Base-by-base conservation (phyloP, 441 rosid species). In the Brassica balearica region DNA sequence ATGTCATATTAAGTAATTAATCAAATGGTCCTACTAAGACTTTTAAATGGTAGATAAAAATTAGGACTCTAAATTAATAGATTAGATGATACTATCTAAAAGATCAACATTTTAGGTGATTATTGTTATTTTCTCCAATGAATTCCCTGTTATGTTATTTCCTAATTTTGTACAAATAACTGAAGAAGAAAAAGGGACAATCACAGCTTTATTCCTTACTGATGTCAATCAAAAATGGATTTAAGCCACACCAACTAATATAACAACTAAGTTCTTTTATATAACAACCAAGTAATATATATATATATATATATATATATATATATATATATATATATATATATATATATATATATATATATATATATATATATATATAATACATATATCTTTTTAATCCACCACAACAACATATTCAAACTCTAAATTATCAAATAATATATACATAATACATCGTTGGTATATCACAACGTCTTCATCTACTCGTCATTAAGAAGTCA, bases 401-500 rank as follows among this genome's bases (percentile, higher is more conserved):
- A 55, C 60, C 60, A 53, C 58, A 55, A 6, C 60, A 55, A 55
- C 22, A 55, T 55, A 4, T 15, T 55, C 60, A 55, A 17, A 6
- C 60, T 55, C 60, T 55, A 55, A 55, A 55, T 55, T 55, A 15
- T 55, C 60, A 17, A 55, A 55, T 55, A 55, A 55, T 51, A 51
- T 51, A 51, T 51, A 1, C 53, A 51, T 14, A 51, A 51, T 51
- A 51, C 60, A 15, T 15, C 60, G 60, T 7, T 55, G 22, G 22
- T 15, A 55, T 6, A 55, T 55, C 60, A 55, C 4, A 55, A 55
- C 22, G 22, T 55, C 60, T 55, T 55, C 77, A 66, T 15, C 22
- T 61, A 60, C 65, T 60, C 74, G 55, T 71, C 20, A 79, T 38
- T n/a, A 63, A 8, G 41, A 79, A 68, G 78, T 79, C 82, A 79